phyloP scores from a whole-genome alignment of 495 filamentous ascomycete genomes.

The Xylaria palmicola region DNA sequence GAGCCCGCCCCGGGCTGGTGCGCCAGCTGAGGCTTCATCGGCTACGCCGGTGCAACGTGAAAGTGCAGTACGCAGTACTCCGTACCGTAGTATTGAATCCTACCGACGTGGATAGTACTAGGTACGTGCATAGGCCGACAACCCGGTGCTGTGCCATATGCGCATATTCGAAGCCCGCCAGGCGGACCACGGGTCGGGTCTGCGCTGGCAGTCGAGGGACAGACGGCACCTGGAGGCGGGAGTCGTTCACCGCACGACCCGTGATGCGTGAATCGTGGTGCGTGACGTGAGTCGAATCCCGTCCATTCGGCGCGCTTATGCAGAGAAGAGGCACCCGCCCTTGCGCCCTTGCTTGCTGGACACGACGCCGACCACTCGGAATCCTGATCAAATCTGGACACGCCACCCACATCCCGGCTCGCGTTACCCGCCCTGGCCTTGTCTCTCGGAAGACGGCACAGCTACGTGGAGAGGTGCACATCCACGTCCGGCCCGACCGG shows the following conservation, averaged over 20 bases:
- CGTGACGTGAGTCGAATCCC: not conserved
- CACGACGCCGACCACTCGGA: not conserved
- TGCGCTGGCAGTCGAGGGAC: no score
- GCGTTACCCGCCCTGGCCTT: not conserved
- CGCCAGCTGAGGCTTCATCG: not conserved
- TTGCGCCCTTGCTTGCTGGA: not conserved
- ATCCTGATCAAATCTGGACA: not conserved
- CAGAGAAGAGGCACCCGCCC: not conserved
- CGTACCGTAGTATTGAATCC: no score
- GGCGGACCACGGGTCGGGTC: no score
- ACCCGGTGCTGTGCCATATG: no score
- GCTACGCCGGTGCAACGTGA: not conserved
- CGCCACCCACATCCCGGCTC: slow-evolving; percentile 2
- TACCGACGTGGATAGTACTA: no score
- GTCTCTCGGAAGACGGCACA: slow-evolving; percentile 8
- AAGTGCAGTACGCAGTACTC: not conserved
- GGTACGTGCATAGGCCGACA: no score
- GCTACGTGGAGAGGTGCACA: not conserved
- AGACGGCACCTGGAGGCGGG: no score
- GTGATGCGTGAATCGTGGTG: not conserved
- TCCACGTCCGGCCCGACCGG: slow-evolving; percentile 5
- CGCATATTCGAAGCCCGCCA: no score
- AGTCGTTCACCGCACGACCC: no score
- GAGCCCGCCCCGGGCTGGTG: not conserved
- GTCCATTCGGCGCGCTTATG: not conserved